Base-by-base conservation (phyloP, 2,329 filamentous ascomycete species). In the Ophiostoma triangulosporum region DNA sequence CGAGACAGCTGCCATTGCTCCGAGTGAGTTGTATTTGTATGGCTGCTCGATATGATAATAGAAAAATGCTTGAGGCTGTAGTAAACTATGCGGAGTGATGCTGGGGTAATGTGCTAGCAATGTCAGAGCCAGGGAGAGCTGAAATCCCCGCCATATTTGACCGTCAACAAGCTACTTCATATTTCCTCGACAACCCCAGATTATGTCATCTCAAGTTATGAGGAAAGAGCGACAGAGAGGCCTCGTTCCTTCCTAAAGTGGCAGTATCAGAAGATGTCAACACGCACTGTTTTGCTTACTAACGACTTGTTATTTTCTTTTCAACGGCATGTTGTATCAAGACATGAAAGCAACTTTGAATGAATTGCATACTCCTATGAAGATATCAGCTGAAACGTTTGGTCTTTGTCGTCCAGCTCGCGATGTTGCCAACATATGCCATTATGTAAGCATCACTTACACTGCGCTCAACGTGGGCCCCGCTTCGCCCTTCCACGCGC, bases 401-500 rank as follows among this genome's bases (percentile, higher is more conserved):
- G n/a, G n/a, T n/a, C n/a, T n/a, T n/a, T n/a, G n/a, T n/a, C n/a
- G n/a, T n/a, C n/a, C n/a, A n/a, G 29, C 6, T 3, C 29, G 29
- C 6, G 6, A 20, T 40, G 36, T 40, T 24, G 17, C 14, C 20
- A 11, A 22, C 38, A 24, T 14, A 12, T 11, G 36, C 14, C 24
- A 7, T 46, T 29, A 46, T 24, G 9, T 48, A 31, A 48, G 46
- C 46, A 33, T 8, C 46, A 48, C 46, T 45, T 35, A 45, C 20
- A 29, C 45, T 40, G 22, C 32, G 22, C 32, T 22, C n/a, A 15
- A 46, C 24, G 27, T 49, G 26, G 24, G 43, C 32, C 35, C 38
- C 26, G 8, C 43, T 6, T 14, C 38, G 11, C 38, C 17, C 12
- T 33, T 24, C 11, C 51, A 57, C 55, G 50, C 57, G 55, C 53